Percentiles rank a stretch among this genome's conserved stretches.
Evolutionary conservation across 73 alveolate genomes (phyloP).

Genomic region (Urostyla sp.): DNA sequence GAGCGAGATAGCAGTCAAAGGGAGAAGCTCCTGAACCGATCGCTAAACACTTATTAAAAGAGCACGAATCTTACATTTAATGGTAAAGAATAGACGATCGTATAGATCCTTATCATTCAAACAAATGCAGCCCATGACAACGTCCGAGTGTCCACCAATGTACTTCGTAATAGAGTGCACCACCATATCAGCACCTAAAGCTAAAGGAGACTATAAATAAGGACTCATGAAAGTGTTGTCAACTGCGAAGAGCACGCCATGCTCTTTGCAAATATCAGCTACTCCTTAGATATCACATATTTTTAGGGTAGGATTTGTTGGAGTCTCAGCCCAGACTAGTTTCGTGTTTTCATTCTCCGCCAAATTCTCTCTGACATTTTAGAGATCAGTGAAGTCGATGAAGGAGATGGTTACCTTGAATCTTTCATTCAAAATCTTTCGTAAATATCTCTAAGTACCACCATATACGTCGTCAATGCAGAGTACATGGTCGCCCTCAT

Average conservation of each 20-base stretch:
- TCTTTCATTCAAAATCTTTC: conserved; percentile 67
- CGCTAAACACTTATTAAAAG: conserved; percentile 16
- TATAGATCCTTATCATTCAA: conserved; percentile 83
- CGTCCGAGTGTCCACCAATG: conserved; percentile 98
- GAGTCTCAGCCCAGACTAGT: conserved; percentile 95
- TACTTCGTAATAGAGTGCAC: conserved; percentile 94
- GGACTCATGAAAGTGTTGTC: conserved; percentile 97
- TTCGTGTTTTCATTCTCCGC: conserved; percentile 87
- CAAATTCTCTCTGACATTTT: conserved; percentile 61
- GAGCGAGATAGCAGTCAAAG: conserved; percentile 91
- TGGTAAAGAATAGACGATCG: conserved; percentile 77
- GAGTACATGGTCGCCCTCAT: conserved; percentile 86
- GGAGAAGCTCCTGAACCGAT: conserved; percentile 89
- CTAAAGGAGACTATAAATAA: conserved; percentile 85
- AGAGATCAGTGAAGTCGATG: conserved; percentile 80
- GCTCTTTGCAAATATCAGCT: conserved; percentile 79
- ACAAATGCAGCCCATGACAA: conserved; percentile 90
- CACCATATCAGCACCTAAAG: conserved; percentile 93
- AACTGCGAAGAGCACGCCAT: conserved; percentile 79
- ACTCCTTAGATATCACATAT: conserved; percentile 86
- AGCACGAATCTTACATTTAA: conserved; percentile 15
- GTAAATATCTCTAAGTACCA: conserved; percentile 89
- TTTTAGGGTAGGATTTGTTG: conserved; percentile 94
- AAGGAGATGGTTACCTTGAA: conserved; percentile 78
- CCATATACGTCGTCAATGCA: conserved; percentile 94